Evolutionary conservation across 768 basidiomycete species (phyloP), one percentile per base, ranked within the genome.

Genomic region (Trichaptum fuscoviolaceum): DNA sequence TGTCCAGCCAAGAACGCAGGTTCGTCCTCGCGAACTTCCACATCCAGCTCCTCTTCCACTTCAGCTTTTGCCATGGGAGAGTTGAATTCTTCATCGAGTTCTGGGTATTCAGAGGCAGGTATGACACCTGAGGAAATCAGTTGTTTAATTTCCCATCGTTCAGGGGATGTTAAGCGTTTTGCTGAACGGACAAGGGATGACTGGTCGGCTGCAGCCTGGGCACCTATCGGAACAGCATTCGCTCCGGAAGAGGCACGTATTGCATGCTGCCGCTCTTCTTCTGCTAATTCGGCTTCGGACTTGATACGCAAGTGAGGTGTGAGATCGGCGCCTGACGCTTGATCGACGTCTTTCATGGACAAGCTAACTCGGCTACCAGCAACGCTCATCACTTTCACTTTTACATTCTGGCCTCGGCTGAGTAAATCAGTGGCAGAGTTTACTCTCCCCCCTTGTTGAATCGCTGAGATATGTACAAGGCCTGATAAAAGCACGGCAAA

Each of bases 131-230:
- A 97, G 0, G 97, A 92, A 65, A 99, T 97, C 66, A 99, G 86
- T 75, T 99, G 97, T 77, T 99, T 98, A 77, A 99, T 96, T 80
- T 99, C 97, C 95, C 97, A 99, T 30, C 97, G 88, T 77, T 99
- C 97, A 1, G 97, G 97, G 7, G 93, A 95, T 0, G 96, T 96
- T 66, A 99, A 80, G 18, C 96, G 86, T 73, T 95, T 95, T 0
- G 95, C 93, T 1, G 91, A 92, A 35, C 88, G 86, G 18, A 88
- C 83, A 9, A 85, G 84, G 25, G 81, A 85, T 59, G 65, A 17
- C 63, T 58, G 59, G 30, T 63, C 35, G 42, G 69, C 83, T 68
- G 75, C 78, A 74, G 75, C 84, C 75, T 70, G 85, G 72, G 73
- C 85, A 76, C 81, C 82, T 18, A 98, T 81, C 1, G 96, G 93